Conservation (phyloP, 225 moss, liverwort and hornwort genomes). For the Neckera pumila region DNA sequence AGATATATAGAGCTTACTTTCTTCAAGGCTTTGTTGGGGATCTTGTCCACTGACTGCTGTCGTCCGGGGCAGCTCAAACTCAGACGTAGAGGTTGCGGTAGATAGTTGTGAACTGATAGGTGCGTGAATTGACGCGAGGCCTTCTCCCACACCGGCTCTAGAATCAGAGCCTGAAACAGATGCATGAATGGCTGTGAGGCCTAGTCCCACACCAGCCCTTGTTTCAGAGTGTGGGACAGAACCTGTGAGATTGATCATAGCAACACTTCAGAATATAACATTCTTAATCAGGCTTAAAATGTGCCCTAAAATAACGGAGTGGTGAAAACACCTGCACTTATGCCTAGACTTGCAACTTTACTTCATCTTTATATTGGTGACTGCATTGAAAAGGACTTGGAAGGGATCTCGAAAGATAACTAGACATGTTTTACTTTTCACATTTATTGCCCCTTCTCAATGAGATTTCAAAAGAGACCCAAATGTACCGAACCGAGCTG, state of each 20-base stretch:
- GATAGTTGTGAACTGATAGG: constrained; percentile 34
- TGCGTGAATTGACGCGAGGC: constrained; percentile 22
- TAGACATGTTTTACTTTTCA: neutral
- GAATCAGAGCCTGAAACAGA: neutral
- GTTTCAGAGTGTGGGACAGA: neutral
- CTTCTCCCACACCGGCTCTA: constrained; percentile 39
- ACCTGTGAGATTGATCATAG: neutral
- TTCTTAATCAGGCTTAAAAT: neutral
- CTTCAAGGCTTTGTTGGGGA: neutral
- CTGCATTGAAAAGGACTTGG: neutral
- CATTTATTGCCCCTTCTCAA: neutral
- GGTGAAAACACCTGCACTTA: neutral
- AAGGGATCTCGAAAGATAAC: neutral
- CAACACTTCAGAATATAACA: neutral
- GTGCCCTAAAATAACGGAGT: neutral
- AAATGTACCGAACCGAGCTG: no score
- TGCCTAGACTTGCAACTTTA: neutral
- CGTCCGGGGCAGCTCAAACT: neutral
- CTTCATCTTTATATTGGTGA: neutral
- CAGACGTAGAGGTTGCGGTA: neutral
- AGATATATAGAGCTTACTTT: constrained; percentile 1
- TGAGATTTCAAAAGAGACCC: neutral
- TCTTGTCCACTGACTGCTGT: neutral
- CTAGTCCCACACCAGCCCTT: constrained; percentile 45
- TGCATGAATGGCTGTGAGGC: constrained; percentile 37